Base-by-base conservation (phyloP, 1,139 yeast species). In the Dujonia santamariae region DNA sequence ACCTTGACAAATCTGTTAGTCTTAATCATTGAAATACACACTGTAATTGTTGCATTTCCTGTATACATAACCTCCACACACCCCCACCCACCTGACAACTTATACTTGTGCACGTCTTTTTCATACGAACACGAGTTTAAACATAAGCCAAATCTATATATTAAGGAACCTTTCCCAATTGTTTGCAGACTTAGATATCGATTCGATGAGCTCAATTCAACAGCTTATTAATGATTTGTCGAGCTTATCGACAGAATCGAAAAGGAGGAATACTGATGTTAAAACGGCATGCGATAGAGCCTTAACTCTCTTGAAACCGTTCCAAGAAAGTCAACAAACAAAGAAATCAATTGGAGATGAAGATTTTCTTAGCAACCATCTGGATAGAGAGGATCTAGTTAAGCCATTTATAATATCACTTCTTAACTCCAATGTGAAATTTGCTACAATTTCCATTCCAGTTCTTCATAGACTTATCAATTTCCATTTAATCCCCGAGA, bases 361-460 rank as follows among this genome's bases (percentile, higher is more conserved):
- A 28, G 4, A 47, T 48, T 23, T 30, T 51, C 8, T 41, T 41
- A 44, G 30, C 13, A 17, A 20, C 9, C 26, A 6, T 7, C 25
- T 19, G 11, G n/a, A 5, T 9, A 29, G 13, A 18, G 65, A 77
- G 0, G 76, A 73, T 26, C 72, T 87, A 41, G 68, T 81, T 6
- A 61, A 67, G 2, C 97, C 97, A 0, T 82, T 87, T 42, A 57
- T 85, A 13, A 54, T 80, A 28, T 82, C 96, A 0, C 82, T 95
- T 48, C 72, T 79, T 15, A 74, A 92, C 0, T 75, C 85, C 32
- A 85, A 84, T 53, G 80, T 83, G 8, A 86, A 86, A 53, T 71
- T 85, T 43, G 78, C 83, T 25, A 71, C 85, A 2, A 67, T 81
- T 8, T 80, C 96, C 0, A 67, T 88, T 32, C 88, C 84, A 39